Evolutionary conservation across 2,329 filamentous ascomycete species (phyloP), one percentile per base, ranked within the genome.

Genomic region (Pseudodiploospora longispora): DNA sequence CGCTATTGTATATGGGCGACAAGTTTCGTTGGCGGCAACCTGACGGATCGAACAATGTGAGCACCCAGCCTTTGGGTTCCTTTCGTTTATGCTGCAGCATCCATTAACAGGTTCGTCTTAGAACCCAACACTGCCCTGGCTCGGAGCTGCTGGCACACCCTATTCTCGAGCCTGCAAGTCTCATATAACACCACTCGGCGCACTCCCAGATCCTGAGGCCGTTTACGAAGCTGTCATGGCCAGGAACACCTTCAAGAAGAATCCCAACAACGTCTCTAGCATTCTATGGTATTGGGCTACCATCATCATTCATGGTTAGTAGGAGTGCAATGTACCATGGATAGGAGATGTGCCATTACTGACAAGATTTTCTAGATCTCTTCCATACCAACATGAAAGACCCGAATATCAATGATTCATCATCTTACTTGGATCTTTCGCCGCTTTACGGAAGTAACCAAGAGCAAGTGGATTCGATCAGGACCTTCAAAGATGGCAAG

Each of bases 261-360:
- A 85, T 49, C 82, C 82, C 1, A 87, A 86, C 61, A 84, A 84
- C 33, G 78, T 85, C 1, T 87, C 83, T 1, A 84, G 79, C 51
- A 69, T 87, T 6, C 66, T 87, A 37, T 87, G 82, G 71, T 82
- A 85, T 58, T 83, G 80, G 79, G 83, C 83, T 0, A 83, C 81
- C 19, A 76, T 87, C 44, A 79, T 86, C 49, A 87, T 85, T 46
- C 83, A 87, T 50, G 83, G 79, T 80, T 53, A 47, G 66, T 43
- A 36, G 12, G 6, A 6, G 1, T 3, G 2, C 29, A 3, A 30
- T 36, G 10, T 10, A 12, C 29, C 3, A 30, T 36, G 10, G 12
- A 12, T 4, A 2, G 1, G 8, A 6, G 27, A n/a, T 37, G 3
- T 30, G 2, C 28, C 7, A 36, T 6, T 3, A 44, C 44, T 28